Evolutionary conservation across 2,329 filamentous ascomycete species (phyloP).

Genomic region (Alternaria ventricosa): DNA sequence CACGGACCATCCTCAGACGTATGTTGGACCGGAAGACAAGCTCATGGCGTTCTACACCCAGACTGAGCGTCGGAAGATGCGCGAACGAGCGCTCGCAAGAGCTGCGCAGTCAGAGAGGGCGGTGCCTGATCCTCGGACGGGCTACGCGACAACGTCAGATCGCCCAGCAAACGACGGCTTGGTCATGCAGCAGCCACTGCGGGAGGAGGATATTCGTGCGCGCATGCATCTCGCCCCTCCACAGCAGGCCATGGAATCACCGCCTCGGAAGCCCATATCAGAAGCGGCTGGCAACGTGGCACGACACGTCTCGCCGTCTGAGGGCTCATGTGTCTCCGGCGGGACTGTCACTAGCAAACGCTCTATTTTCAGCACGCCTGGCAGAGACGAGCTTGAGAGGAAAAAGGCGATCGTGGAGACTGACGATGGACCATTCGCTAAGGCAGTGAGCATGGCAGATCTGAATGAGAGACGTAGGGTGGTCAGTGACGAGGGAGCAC

Average conservation of each 20-base stretch:
- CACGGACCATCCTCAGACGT: neutral
- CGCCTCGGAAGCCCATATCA: neutral
- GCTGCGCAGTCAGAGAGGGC: neutral
- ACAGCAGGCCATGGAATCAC: neutral
- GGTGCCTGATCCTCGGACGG: neutral
- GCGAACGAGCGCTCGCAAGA: neutral
- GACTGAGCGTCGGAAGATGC: neutral
- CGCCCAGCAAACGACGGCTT: neutral
- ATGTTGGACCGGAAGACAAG: neutral
- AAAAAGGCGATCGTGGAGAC: slow-evolving; percentile 30
- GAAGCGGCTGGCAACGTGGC: neutral
- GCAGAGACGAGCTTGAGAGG: slow-evolving; percentile 41
- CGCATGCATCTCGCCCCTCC: neutral
- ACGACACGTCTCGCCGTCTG: slow-evolving; percentile 5
- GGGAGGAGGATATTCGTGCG: neutral
- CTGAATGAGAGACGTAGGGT: slow-evolving; percentile 21
- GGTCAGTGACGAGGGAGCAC: slow-evolving; percentile 13
- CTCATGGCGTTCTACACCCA: neutral
- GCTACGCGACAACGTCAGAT: neutral
- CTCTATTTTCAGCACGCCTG: slow-evolving; percentile 34
- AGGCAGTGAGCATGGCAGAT: slow-evolving; percentile 21
- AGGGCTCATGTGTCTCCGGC: neutral
- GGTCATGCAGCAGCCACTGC: neutral
- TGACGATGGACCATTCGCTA: slow-evolving; percentile 34
- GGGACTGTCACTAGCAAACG: slow-evolving; percentile 10